Conservation (phyloP, 2,329 filamentous ascomycete genomes). For the Cercospora berteroae region DNA sequence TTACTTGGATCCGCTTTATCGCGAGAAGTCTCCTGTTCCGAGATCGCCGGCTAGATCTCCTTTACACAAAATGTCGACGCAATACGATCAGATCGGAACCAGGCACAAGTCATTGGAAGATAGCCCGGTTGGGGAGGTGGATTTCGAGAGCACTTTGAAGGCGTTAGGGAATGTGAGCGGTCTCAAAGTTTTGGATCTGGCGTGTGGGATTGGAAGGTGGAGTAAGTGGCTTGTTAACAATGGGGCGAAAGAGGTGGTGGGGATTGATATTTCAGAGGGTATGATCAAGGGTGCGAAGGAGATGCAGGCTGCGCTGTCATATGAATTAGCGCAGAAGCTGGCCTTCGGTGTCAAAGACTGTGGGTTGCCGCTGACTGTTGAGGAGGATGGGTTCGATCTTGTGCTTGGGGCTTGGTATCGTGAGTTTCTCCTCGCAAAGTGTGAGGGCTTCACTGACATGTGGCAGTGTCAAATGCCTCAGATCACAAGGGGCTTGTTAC, state of each 20-base stretch:
- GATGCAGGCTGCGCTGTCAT: not conserved
- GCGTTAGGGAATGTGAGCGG: constrained; percentile 16
- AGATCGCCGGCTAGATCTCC: constrained; percentile 2
- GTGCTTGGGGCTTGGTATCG: constrained; percentile 14
- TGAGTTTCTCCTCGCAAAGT: not conserved
- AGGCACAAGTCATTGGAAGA: constrained; percentile 6
- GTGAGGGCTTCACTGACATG: not conserved
- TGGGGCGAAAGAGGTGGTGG: constrained; percentile 17
- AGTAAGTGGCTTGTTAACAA: constrained; percentile 12
- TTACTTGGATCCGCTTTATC: not conserved
- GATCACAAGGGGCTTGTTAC: constrained; percentile 6
- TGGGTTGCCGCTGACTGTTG: not conserved
- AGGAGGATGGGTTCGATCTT: constrained; percentile 7
- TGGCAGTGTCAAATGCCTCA: not conserved
- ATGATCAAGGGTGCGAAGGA: constrained; percentile 12
- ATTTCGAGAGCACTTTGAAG: not conserved
- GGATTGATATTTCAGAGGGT: constrained; percentile 5
- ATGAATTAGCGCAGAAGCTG: not conserved
- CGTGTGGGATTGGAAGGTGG: constrained; percentile 20
- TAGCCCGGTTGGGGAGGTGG: constrained; percentile 8
- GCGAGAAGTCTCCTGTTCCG: constrained; percentile 1
- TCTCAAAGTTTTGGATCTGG: constrained; percentile 20
- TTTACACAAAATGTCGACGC: not conserved
- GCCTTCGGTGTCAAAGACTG: constrained; percentile 1
- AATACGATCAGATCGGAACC: constrained; percentile 17